A percentile compares a stretch with the other conserved stretches of the same genome.
Conservation (phyloP, 139 green algal species). For the Tetraselmis chui region DNA sequence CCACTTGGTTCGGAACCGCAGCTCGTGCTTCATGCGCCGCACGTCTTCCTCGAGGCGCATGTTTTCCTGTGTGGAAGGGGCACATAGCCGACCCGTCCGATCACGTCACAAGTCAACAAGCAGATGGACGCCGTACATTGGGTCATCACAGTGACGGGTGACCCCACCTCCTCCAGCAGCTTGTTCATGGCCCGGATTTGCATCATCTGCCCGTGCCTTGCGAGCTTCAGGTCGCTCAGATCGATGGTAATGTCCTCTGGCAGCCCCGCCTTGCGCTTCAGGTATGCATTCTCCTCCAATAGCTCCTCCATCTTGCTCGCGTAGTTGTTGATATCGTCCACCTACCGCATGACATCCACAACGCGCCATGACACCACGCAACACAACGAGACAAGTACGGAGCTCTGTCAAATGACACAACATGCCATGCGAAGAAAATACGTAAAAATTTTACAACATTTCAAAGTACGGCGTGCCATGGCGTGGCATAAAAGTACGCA, state of each 20-base stretch:
- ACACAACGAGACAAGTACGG: too few species aligned
- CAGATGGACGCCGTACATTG: neutral
- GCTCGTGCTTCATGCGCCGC: constrained; percentile 56
- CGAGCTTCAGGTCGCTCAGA: constrained; percentile 15
- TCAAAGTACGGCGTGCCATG: too few species aligned
- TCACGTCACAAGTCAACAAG: neutral
- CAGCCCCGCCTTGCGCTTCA: constrained; percentile 16
- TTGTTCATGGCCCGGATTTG: constrained; percentile 27
- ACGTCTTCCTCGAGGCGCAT: constrained; percentile 62
- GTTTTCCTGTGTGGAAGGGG: neutral
- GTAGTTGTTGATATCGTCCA: constrained; percentile 4
- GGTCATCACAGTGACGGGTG: neutral
- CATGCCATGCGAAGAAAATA: too few species aligned
- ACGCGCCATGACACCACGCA: too few species aligned
- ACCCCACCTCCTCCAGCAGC: constrained; percentile 23
- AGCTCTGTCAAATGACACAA: too few species aligned
- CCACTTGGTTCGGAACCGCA: constrained; percentile 73
- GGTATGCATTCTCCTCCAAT: constrained; percentile 12
- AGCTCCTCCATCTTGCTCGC: constrained; percentile 4
- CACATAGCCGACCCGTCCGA: too few species aligned
- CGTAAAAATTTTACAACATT: too few species aligned
- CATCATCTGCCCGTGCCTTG: constrained; percentile 15
- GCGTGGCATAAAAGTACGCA: too few species aligned
- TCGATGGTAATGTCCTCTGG: constrained; percentile 16
- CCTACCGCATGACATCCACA: too few species aligned